Evolutionary conservation across 495 filamentous ascomycete genomes (phyloP).

Genomic region (Diplogelasinospora grovesii): DNA sequence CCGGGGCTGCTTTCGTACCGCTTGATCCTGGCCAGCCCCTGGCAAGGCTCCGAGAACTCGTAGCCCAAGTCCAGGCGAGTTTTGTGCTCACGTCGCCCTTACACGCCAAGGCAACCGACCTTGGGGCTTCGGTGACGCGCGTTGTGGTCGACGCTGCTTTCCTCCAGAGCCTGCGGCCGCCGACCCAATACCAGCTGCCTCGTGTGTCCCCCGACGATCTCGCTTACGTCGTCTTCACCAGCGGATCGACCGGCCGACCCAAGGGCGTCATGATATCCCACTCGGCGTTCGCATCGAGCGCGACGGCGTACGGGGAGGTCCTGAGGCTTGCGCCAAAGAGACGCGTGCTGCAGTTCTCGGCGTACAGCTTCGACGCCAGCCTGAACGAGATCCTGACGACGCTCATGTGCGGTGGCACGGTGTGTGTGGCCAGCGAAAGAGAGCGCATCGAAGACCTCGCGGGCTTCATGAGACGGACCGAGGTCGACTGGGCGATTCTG

Average conservation of each 20-base stretch:
- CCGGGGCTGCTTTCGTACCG: conserved; percentile 49
- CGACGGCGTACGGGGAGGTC: conserved; percentile 14
- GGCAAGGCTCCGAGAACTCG: conserved; percentile 37
- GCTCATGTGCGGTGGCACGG: conserved; percentile 9
- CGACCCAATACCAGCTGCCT: no score
- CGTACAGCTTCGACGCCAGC: conserved; percentile 53
- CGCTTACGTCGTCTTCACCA: conserved; percentile 49
- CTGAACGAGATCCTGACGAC: conserved; percentile 25
- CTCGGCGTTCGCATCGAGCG: conserved; percentile 25
- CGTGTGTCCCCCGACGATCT: conserved; percentile 22
- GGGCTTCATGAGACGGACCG: conserved; percentile 18
- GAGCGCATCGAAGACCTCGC: conserved; percentile 21
- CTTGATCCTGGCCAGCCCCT: conserved; percentile 51
- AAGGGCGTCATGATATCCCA: conserved; percentile 32
- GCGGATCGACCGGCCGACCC: conserved; percentile 35
- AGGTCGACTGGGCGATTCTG: conserved; percentile 17
- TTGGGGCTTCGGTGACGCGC: no score
- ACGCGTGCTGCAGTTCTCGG: conserved; percentile 49
- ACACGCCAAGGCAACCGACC: no score
- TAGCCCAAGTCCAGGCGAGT: conserved; percentile 33
- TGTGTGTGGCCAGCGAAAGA: conserved; percentile 29
- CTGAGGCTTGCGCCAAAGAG: conserved; percentile 28
- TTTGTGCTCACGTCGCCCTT: conserved; percentile 16
- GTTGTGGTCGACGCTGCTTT: neutral
- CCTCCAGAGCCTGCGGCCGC: no score